These are phyloP conservation scores for Hericium erinaceus DNA, from an alignment of 768 basidiomycete genomes.

Conservation along the genomic window DNA sequence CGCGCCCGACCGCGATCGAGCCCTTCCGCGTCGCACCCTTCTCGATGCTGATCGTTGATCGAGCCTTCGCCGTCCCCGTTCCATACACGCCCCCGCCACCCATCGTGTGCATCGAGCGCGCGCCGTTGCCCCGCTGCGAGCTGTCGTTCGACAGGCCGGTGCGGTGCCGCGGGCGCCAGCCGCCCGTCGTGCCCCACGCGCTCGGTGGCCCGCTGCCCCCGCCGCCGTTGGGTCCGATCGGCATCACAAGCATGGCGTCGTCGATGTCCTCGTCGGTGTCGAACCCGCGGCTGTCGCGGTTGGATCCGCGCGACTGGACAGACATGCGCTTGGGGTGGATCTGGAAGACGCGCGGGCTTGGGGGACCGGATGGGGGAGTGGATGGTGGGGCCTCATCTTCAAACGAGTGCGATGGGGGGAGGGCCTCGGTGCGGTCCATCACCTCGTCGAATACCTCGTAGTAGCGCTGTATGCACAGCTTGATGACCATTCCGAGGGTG, in stretches of 20 bases:
- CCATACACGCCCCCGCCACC: constrained; percentile 17
- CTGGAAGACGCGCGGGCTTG: background rate
- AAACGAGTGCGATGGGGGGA: constrained; percentile 20
- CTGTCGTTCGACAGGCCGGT: constrained; percentile 22
- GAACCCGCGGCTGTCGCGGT: constrained; percentile 20
- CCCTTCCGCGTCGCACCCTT: constrained; percentile 34
- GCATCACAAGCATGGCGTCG: constrained; percentile 68
- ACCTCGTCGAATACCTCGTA: constrained; percentile 83
- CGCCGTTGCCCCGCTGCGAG: constrained; percentile 22
- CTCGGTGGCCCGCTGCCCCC: constrained; percentile 24
- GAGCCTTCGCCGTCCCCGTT: constrained; percentile 30
- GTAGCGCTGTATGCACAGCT: constrained; percentile 73
- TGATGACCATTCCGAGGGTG: constrained; percentile 64
- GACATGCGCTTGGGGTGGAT: constrained; percentile 11
- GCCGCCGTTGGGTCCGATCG: constrained; percentile 36
- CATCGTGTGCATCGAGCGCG: constrained; percentile 29
- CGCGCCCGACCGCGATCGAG: constrained; percentile 58
- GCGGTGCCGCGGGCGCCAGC: constrained; percentile 34
- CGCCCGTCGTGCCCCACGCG: constrained; percentile 24
- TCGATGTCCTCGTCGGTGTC: constrained; percentile 71
- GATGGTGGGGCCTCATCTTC: constrained; percentile 6
- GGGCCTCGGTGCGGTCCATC: constrained; percentile 58
- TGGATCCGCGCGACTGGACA: constrained; percentile 10
- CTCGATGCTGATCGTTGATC: constrained; percentile 64
- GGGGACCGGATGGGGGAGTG: constrained; percentile 5